Evolutionary conservation across 1,284 basidiomycete species (phyloP), one percentile per base, ranked within the genome.

Genomic region (Limonomyces culmigenus): DNA sequence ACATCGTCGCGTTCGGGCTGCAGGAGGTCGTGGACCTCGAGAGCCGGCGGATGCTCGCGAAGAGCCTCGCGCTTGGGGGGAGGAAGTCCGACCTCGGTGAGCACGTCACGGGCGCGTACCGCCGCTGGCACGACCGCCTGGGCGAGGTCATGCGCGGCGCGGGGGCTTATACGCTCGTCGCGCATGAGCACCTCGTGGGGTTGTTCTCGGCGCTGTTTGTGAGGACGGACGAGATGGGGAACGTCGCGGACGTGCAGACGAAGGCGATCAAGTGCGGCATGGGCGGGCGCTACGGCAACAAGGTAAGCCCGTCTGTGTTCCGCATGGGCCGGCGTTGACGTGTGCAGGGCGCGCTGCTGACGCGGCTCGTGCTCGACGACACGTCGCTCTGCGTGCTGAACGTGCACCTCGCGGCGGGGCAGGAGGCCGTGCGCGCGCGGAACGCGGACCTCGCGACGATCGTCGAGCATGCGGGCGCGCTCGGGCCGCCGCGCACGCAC

Each of bases 11-110:
- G 2, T 95, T 97, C 51, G 91, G 91, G 1, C 81, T 97, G 50
- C 93, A 98, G 53, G 93, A 97, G 58, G 69, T 96, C 29, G 85
- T 98, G 42, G 89, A 96, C 51, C 68, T 98, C 10, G 91, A 96
- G 45, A 81, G 75, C 47, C 76, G 87, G 42, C 89, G 79, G 55
- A 75, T 96, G 55, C 81, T 84, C 0, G 91, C 92, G 11, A 92
- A 92, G 58, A 87, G 77, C 3, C 72, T 93, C 17, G 51, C 95
- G 2, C 66, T 92, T 3, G 81, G 77, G 1, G 62, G 72, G 12
- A 79, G 74, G 55, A 78, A 74, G 45, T 58, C 57, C 15, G 53
- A 65, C 21, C 60, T 84, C 18, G 76, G 77, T 6, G 78, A 84
- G 44, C 79, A 78, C 48, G 80, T 93, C 20, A 81, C 87, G 5